Evolutionary conservation across 257 asterid species (phyloP).

Genomic region (Gentiana dahurica): DNA sequence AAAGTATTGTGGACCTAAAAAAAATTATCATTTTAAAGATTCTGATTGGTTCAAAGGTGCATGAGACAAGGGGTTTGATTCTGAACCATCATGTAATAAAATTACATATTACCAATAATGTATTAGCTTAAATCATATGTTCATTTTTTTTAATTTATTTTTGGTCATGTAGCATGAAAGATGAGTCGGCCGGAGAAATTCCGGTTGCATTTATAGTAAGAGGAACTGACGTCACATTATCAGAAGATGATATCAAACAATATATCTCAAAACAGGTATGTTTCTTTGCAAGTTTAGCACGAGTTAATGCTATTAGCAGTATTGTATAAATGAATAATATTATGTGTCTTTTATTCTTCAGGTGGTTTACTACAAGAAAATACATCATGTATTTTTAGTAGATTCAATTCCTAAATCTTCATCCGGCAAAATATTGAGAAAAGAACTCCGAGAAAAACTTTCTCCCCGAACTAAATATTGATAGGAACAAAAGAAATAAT

Average conservation of each 20-base stretch:
- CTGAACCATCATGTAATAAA: no score
- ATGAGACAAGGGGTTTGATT: no score
- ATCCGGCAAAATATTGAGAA: slow-evolving; percentile 47
- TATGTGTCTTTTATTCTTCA: neutral
- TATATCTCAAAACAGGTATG: slow-evolving; percentile 44
- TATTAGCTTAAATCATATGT: neutral
- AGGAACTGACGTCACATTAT: slow-evolving; percentile 26
- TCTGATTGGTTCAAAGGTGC: no score
- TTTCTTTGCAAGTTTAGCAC: no score
- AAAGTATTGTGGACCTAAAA: neutral
- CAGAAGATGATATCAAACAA: slow-evolving; percentile 44
- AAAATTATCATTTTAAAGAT: neutral
- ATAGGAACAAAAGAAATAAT: no score
- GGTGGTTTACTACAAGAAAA: slow-evolving; percentile 58
- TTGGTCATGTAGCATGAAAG: slow-evolving; percentile 34
- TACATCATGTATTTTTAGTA: slow-evolving; percentile 36
- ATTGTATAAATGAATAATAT: no score
- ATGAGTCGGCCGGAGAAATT: slow-evolving; percentile 60
- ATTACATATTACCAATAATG: no score
- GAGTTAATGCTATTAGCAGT: no score
- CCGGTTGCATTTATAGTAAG: slow-evolving; percentile 64
- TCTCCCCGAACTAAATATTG: neutral
- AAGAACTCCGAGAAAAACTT: slow-evolving; percentile 27
- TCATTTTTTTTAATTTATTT: neutral
- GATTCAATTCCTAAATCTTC: slow-evolving; percentile 49